Base-by-base conservation (phyloP, 345 rosid genomes). In the Hirschfeldia incana region DNA sequence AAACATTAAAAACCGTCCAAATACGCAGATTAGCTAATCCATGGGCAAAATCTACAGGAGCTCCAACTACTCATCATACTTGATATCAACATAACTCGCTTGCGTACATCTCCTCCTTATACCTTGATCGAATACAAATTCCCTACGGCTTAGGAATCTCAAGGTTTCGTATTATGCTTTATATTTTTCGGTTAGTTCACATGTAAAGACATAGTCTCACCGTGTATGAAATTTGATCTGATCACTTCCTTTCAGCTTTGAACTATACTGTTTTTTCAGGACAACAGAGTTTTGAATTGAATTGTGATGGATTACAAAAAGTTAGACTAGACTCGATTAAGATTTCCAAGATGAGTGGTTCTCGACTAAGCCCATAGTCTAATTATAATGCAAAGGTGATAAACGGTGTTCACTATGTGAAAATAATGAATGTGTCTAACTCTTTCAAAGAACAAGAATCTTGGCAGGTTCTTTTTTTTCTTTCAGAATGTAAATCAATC, bases 371-470 rank as follows among this genome's bases (percentile, higher is more conserved):
- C 96, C 93, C 2, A 86, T 77, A 36, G 88, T 91, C 36, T 91
- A 85, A 78, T 91, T 91, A 53, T 79, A 74, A 5, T 89, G 93
- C 64, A 86, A 88, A 78, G 89, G 89, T 76, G 90, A 86, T 85
- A 89, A 88, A 85, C 88, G 5, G 80, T 74, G 28, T 79, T 65
- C 93, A 89, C 1, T 93, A 91, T 78, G 89, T 91, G 29, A 87
- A 84, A 84, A 67, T 68, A 16, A 53, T 70, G 0, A 49, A 83
- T 29, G 81, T 69, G 0, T 17, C 83, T 27, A 89, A 91, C 67
- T 0, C 83, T 16, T 91, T 91, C 63, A 87, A 81, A 77, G 91
- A 90, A 26, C 82, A 89, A 83, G 93, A 89, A 76, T 91, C 93
- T 76, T 91, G 96, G 93, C 89, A 91, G 90, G 96, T 89, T 67